phyloP scores from a whole-genome alignment of 352 stramenopile genomes.

The Globisporangium yorkense region DNA sequence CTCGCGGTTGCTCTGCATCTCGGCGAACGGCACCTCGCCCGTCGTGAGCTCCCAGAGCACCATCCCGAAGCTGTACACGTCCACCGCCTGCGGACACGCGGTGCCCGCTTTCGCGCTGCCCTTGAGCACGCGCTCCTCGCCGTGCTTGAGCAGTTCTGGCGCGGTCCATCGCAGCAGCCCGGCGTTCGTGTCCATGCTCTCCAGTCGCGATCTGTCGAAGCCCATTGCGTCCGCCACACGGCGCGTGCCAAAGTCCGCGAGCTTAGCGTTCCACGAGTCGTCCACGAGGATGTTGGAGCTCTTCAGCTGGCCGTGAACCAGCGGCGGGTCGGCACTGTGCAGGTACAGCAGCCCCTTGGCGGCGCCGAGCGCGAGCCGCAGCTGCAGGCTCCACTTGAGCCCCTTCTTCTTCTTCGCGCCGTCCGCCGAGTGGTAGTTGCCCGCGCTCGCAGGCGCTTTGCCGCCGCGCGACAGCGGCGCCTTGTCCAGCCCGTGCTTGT shows the following conservation, averaged over 20 bases:
- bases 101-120: constrained; percentile 17
- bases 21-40: constrained; percentile 67
- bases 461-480: constrained; percentile 9
- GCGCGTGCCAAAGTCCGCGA: constrained; percentile 82
- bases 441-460: constrained; percentile 6
- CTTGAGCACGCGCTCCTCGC: constrained; percentile 65
- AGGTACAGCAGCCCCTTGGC: constrained; percentile 78
- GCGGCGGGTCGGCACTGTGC: constrained; percentile 75
- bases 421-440: constrained; percentile 17
- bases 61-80: constrained; percentile 86
- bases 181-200: constrained; percentile 49
- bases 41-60: constrained; percentile 87
- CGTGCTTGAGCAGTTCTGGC: constrained; percentile 73
- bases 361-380: constrained; percentile 75
- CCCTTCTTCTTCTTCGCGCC: constrained; percentile 45
- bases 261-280: constrained; percentile 87
- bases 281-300: constrained; percentile 87
- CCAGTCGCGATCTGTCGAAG: constrained; percentile 57
- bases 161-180: constrained; percentile 70
- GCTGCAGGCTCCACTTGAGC: constrained; percentile 75
- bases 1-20: constrained; percentile 64
- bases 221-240: constrained; percentile 75
- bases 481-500: constrained; percentile 10
- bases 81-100: constrained; percentile 61
- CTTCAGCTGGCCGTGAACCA: constrained; percentile 85